These are phyloP conservation scores for Casuarina equisetifolia DNA, from an alignment of 306 rosid genomes.

Conservation along the genomic window DNA sequence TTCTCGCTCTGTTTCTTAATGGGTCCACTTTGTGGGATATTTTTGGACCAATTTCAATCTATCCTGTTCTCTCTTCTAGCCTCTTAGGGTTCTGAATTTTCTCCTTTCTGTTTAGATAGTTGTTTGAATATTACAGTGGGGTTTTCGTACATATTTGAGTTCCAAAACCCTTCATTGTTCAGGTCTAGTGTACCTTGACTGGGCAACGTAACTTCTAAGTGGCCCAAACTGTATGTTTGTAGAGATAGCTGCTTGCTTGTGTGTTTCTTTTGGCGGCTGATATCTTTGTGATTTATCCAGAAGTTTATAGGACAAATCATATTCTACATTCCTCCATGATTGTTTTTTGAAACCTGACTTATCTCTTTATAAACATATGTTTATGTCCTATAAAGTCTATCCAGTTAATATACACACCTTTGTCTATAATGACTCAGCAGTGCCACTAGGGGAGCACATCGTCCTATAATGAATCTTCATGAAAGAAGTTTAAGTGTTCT, in stretches of 20 bases:
- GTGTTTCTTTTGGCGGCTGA: neutral
- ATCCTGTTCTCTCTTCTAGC: no score
- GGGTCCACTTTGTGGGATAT: no score
- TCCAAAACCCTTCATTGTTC: no score
- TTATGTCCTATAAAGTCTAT: neutral
- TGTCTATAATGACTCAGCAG: constrained; percentile 41
- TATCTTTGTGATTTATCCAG: neutral
- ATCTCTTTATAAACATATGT: neutral
- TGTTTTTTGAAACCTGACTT: neutral
- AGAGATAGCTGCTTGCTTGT: neutral
- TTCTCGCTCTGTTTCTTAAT: no score
- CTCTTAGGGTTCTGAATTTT: no score
- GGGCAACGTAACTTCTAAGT: no score
- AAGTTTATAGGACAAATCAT: neutral
- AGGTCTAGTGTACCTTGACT: no score
- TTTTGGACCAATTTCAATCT: no score
- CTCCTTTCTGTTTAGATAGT: no score
- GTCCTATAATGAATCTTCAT: constrained; percentile 96
- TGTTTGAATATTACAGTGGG: no score
- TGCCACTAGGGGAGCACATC: constrained; percentile 86
- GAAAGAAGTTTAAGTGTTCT: constrained; percentile 96
- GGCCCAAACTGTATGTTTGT: neutral
- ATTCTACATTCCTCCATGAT: neutral
- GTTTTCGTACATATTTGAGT: no score
- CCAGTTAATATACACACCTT: constrained; percentile 5